Base-by-base conservation (phyloP, 345 rosid species). In the Kernera saxatilis region DNA sequence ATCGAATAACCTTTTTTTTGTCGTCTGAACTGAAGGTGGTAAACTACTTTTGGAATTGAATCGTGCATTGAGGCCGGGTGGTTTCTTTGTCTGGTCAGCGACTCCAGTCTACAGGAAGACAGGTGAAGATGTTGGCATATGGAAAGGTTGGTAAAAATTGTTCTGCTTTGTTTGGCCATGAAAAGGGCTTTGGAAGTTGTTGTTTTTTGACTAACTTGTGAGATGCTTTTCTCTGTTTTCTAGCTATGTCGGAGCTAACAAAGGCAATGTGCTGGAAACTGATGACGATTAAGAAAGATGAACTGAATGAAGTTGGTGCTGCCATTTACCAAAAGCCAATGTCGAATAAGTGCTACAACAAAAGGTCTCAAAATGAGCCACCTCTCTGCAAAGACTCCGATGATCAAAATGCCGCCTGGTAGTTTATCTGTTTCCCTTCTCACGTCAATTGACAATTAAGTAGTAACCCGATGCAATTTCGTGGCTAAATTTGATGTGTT, bases 11-110 rank as follows among this genome's bases (percentile, higher is more conserved):
- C 8, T 25, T 5, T 59, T 15, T 11, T 10, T 12, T 14, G 29
- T 26, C 8, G 14, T 52, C 13, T 60, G 44, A 53, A 52, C 52
- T 83, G 76, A 81, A 90, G 98, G 97, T 56, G 98, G 98, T 76
- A 91, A 89, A 69, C 96, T 92, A 21, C 82, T 93, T 43, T 60
- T 91, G 81, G 98, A 93, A 84, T 80, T 93, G 69, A 93, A 91
- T 66, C 89, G 94, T 78, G 79, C 92, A 67, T 88, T 93, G 23
- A 83, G 98, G 79, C 96, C 98, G 1, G 98, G 97, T 23, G 98
- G 96, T 62, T 93, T 81, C 84, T 93, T 91, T 67, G 80, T 89
- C 49, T 93, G 98, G 98, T 93, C 98, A 30, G 98, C 98, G 50
- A 93, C 94, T 30, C 96, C 97, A 14, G 96, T 93, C 55, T 93